Conservation (phyloP, 352 stramenopile genomes). For the Globisporangium camurandrum region DNA sequence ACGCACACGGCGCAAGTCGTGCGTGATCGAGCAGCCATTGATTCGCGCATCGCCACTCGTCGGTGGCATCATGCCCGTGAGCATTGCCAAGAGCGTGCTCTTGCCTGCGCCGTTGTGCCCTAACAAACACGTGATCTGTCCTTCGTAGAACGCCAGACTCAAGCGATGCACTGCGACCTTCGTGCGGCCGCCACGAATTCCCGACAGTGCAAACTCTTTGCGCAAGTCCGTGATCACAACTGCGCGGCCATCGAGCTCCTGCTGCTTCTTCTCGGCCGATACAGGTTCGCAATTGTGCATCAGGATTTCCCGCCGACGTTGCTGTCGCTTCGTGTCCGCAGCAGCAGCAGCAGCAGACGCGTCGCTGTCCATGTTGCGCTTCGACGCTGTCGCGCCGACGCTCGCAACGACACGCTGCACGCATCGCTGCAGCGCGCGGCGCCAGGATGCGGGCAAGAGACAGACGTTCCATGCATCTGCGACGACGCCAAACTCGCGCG, state of each 20-base stretch:
- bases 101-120: constrained; percentile 95
- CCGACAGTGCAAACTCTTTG: constrained; percentile 78
- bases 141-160: constrained; percentile 85
- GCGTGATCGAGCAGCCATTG: constrained; percentile 38
- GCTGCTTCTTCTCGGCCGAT: constrained; percentile 28
- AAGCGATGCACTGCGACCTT: constrained; percentile 89
- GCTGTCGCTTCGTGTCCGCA: neutral
- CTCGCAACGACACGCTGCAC: too few species aligned
- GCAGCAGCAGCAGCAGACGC: neutral
- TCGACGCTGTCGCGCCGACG: too few species aligned
- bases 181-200: constrained; percentile 28
- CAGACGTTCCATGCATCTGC: constrained; percentile 88
- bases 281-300: constrained; percentile 21
- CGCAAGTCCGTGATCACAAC: constrained; percentile 53
- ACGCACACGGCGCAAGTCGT: constrained; percentile 85
- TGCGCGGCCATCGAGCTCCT: constrained; percentile 42
- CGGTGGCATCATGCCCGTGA: constrained; percentile 63
- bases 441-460: constrained; percentile 67
- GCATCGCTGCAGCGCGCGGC: constrained; percentile 1
- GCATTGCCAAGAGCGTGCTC: constrained; percentile 76
- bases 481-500: constrained; percentile 90
- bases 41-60: constrained; percentile 52
- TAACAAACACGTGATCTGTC: constrained; percentile 91
- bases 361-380: too few species aligned
- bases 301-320: neutral